These are phyloP conservation scores for Trichoderma sp. DNA, from an alignment of 2,329 filamentous ascomycete genomes.

Conservation along the genomic window DNA sequence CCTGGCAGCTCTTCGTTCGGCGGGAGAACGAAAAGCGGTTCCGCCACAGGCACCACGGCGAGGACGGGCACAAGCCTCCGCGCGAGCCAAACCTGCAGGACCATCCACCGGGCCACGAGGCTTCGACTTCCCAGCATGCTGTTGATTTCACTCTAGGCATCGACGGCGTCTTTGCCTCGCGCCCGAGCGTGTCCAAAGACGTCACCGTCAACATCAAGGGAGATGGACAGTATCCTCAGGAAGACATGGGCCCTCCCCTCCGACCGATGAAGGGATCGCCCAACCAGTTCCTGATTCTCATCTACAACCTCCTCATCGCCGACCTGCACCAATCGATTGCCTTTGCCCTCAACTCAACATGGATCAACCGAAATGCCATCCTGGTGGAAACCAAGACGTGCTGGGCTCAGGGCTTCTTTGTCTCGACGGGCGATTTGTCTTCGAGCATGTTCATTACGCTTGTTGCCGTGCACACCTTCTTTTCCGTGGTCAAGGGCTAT, in stretches of 20 bases:
- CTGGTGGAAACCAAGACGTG: constrained; percentile 58
- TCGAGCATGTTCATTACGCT: constrained; percentile 67
- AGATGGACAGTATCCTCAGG: not conserved
- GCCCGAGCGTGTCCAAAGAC: constrained; percentile 6
- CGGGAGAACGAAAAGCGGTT: constrained; percentile 4
- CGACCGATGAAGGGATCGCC: constrained; percentile 44
- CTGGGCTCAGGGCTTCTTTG: constrained; percentile 67
- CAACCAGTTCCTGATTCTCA: constrained; percentile 70
- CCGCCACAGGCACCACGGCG: not conserved
- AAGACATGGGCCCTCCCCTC: constrained; percentile 5
- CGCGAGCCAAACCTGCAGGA: constrained; percentile 22
- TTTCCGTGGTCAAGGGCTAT: constrained; percentile 60
- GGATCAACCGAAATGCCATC: constrained; percentile 58
- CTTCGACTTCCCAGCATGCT: constrained; percentile 33
- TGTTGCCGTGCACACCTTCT: constrained; percentile 68
- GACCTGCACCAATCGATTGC: constrained; percentile 67
- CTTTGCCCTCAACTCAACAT: constrained; percentile 64
- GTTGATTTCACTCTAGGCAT: constrained; percentile 43
- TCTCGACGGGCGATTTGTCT: constrained; percentile 66
- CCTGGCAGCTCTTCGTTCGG: constrained; percentile 37
- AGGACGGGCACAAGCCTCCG: constrained; percentile 20
- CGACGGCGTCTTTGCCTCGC: constrained; percentile 40
- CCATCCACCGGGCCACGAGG: not conserved
- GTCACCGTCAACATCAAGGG: not conserved
- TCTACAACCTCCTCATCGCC: constrained; percentile 69